Percentiles rank a stretch among this genome's conserved stretches.
Conservation (phyloP, 257 asterid genomes). For the Craterostigma plantagineum region DNA sequence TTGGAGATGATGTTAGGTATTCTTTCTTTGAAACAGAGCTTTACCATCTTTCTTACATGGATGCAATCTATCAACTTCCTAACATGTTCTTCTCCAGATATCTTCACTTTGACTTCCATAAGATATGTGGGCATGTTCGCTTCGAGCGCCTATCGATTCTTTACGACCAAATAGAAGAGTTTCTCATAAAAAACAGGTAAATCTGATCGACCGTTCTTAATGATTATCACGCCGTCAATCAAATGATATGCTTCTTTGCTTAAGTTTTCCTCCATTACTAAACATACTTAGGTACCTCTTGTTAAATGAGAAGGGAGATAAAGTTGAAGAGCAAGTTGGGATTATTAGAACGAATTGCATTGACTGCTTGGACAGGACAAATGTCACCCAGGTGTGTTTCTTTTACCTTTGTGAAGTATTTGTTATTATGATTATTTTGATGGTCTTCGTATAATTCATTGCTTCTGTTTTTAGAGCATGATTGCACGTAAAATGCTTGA, state of each 20-base stretch:
- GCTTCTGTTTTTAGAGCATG: constrained; percentile 53
- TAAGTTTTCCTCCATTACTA: background rate
- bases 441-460: constrained; percentile 5
- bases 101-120: constrained; percentile 92
- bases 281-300: constrained; percentile 51
- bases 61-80: constrained; percentile 13
- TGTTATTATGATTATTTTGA: background rate
- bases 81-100: constrained; percentile 41
- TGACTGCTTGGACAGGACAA: constrained; percentile 95
- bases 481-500: constrained; percentile 93
- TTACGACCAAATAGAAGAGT: constrained; percentile 85
- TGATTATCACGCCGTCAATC: too few relatives aligned
- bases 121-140: constrained; percentile 88
- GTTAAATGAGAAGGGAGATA: constrained; percentile 80
- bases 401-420: constrained; percentile 1
- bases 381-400: constrained; percentile 81
- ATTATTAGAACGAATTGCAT: constrained; percentile 91
- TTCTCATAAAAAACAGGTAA: constrained; percentile 88
- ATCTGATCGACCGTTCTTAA: background rate
- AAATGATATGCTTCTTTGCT: too few relatives aligned
- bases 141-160: constrained; percentile 92
- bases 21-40: too few relatives aligned
- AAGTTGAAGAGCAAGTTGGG: constrained; percentile 75
- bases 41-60: constrained; percentile 11
- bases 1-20: constrained; percentile 84